Evolutionary conservation across 352 stramenopile species (phyloP).

Genomic region (Phytophthora brassicae): DNA sequence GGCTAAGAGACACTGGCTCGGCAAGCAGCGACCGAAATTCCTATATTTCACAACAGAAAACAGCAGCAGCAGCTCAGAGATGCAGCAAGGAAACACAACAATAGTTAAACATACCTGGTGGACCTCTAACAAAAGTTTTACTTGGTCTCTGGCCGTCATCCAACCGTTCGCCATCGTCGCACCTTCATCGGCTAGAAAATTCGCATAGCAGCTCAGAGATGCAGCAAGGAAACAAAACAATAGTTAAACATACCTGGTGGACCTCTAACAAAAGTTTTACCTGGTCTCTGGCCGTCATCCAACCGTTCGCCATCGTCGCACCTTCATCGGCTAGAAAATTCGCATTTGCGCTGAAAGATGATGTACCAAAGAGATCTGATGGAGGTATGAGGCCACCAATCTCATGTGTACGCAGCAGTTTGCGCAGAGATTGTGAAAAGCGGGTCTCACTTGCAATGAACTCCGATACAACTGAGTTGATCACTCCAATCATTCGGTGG

Average conservation of each 20-base stretch:
- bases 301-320: slow-evolving; percentile 52
- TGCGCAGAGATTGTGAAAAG: slow-evolving; percentile 54
- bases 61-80: neutral
- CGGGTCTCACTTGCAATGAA: slow-evolving; percentile 60
- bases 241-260: slow-evolving; percentile 41
- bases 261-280: slow-evolving; percentile 60
- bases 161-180: slow-evolving; percentile 56
- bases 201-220: too few species aligned
- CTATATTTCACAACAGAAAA: slow-evolving; percentile 18
- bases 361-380: slow-evolving; percentile 48
- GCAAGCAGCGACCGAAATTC: slow-evolving; percentile 79
- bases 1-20: slow-evolving; percentile 69
- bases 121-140: slow-evolving; percentile 58
- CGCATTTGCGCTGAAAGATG: slow-evolving; percentile 25
- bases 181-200: slow-evolving; percentile 47
- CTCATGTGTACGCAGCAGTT: slow-evolving; percentile 59
- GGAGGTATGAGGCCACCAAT: slow-evolving; percentile 20
- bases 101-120: slow-evolving; percentile 55
- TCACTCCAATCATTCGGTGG: slow-evolving; percentile 53
- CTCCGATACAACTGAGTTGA: slow-evolving; percentile 55
- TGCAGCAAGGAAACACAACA: too few species aligned
- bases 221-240: neutral
- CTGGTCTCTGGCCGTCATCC: slow-evolving; percentile 64
- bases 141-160: slow-evolving; percentile 62
- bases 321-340: slow-evolving; percentile 49